These are phyloP conservation scores for sorghum (Sorghum bicolor) DNA, from an alignment of 176 grass and related monocot species.

Conservation along the genomic window DNA sequence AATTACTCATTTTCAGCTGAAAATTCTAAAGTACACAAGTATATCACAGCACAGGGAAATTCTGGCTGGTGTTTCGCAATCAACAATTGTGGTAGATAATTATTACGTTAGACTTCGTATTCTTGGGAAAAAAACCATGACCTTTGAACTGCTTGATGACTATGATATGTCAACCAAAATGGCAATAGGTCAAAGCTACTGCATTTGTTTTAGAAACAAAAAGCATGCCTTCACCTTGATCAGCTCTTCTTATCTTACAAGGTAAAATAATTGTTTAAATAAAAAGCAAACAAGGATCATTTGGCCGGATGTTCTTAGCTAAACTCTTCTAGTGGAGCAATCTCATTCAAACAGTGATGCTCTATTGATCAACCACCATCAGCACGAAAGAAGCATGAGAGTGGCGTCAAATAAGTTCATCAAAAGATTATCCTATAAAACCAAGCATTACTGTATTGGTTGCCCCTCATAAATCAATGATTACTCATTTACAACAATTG, in stretches of 20 bases:
- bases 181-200: neutral
- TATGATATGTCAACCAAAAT: constrained; percentile 13
- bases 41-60: neutral
- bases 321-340: neutral
- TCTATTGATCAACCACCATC: constrained; percentile 2
- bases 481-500: neutral
- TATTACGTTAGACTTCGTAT: neutral
- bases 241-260: neutral
- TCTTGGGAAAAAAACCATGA: neutral
- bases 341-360: neutral
- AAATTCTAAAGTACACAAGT: neutral
- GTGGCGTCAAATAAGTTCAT: neutral
- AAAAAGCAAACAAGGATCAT: neutral
- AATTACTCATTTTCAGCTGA: neutral
- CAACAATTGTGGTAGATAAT: constrained; percentile 1
- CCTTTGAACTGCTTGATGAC: neutral
- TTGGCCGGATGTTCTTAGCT: neutral
- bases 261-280: neutral
- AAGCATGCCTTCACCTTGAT: neutral
- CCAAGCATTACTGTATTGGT: neutral
- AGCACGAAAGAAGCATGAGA: neutral
- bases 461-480: neutral
- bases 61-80: neutral
- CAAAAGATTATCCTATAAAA: neutral
- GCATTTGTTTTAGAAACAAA: constrained; percentile 11